Evolutionary conservation across 2,329 filamentous ascomycete genomes (phyloP).

Genomic region (Ceratocystis eucalypticola): DNA sequence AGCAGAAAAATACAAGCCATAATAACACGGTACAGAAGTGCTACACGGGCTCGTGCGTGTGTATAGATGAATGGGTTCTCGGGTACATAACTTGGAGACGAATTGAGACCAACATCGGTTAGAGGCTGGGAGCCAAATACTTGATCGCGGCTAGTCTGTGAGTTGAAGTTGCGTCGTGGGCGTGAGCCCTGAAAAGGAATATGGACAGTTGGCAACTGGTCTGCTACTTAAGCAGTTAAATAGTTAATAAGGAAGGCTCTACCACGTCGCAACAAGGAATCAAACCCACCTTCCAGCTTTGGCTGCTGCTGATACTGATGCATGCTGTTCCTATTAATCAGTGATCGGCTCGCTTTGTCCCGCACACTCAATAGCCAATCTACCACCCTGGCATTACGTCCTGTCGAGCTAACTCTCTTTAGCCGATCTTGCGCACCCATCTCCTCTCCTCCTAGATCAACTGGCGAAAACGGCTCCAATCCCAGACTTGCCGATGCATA

Average conservation of each 20-base stretch:
- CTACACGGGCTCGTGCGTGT: neutral
- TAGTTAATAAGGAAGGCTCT: neutral
- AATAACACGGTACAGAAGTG: constrained; percentile 8
- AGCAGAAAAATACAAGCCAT: neutral
- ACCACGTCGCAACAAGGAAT: neutral
- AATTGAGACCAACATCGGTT: constrained; percentile 1
- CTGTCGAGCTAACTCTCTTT: neutral
- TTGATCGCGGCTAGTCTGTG: constrained; percentile 9
- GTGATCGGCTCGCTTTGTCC: constrained; percentile 3
- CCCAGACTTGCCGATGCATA: neutral
- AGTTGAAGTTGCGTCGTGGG: neutral
- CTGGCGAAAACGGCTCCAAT: neutral
- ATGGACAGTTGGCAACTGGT: neutral
- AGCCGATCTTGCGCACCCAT: neutral
- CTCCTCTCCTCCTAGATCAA: neutral
- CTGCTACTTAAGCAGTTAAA: neutral
- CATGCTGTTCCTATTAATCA: neutral
- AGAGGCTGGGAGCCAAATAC: constrained; percentile 10
- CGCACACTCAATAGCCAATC: constrained; percentile 10
- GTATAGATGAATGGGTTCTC: constrained; percentile 15
- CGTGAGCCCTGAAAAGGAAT: neutral
- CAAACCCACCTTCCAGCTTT: neutral
- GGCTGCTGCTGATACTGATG: neutral
- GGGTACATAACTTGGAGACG: neutral
- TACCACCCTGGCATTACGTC: constrained; percentile 5